These are phyloP conservation scores for Aureobasidium vineae DNA, from an alignment of 2,329 filamentous ascomycete genomes.

Conservation along the genomic window DNA sequence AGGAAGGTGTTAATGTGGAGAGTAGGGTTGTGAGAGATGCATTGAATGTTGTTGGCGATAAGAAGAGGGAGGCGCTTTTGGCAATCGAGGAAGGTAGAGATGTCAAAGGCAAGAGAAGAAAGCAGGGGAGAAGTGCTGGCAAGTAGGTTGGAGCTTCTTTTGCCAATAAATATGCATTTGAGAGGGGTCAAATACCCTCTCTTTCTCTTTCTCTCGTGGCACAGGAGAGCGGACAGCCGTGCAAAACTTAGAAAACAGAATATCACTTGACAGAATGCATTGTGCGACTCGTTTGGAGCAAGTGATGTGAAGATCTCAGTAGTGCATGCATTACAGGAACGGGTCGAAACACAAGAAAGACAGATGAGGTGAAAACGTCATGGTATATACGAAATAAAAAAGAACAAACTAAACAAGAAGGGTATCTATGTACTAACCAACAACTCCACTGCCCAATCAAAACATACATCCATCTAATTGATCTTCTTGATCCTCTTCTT, in stretches of 20 bases:
- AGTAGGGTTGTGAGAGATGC: slow-evolving; percentile 79
- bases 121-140: slow-evolving; percentile 32
- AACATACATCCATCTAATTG: slow-evolving; percentile 29
- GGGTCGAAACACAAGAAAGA: too few relatives aligned
- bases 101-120: slow-evolving; percentile 76
- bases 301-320: too few relatives aligned
- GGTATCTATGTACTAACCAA: slow-evolving; percentile 2
- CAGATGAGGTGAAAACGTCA: too few relatives aligned
- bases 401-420: neutral
- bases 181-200: too few relatives aligned
- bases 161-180: too few relatives aligned
- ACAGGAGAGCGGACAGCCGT: too few relatives aligned
- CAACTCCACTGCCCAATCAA: neutral
- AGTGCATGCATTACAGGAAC: too few relatives aligned
- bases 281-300: too few relatives aligned
- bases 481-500: slow-evolving; percentile 70
- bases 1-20: slow-evolving; percentile 94
- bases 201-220: too few relatives aligned
- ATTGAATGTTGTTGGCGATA: slow-evolving; percentile 88
- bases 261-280: too few relatives aligned
- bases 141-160: too few relatives aligned
- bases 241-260: too few relatives aligned
- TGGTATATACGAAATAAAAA: neutral
- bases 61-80: slow-evolving; percentile 86
- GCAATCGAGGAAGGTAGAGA: slow-evolving; percentile 92